Percentiles rank a stretch among this genome's conserved stretches.
Evolutionary conservation across 257 asterid genomes (phyloP).

Genomic region (Plantago major): DNA sequence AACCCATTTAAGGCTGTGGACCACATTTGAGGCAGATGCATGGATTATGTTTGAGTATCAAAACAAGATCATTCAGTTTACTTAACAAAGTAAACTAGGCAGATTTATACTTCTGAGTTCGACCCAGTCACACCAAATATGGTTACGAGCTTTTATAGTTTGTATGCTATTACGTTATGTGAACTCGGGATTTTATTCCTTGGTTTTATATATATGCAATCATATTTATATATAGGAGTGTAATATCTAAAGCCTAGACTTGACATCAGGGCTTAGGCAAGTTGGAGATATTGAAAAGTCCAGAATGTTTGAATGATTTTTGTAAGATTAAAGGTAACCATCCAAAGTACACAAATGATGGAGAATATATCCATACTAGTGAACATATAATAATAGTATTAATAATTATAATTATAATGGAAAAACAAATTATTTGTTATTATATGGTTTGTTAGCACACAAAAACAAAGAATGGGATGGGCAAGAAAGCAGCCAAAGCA

Average conservation of each 20-base stretch:
- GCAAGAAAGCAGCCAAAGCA: conserved; percentile 17
- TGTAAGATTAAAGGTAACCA: neutral
- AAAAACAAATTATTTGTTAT: neutral
- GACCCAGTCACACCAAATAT: too few relatives aligned
- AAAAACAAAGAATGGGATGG: conserved; percentile 7
- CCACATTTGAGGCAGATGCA: neutral
- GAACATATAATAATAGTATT: neutral
- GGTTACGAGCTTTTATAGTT: too few relatives aligned
- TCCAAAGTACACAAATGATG: conserved; percentile 20
- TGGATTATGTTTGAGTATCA: neutral
- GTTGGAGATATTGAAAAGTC: conserved; percentile 13
- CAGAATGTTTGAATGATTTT: neutral
- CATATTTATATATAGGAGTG: too few relatives aligned
- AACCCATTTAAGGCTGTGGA: conserved; percentile 16
- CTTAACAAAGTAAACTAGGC: too few relatives aligned
- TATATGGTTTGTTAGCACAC: neutral
- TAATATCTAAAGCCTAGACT: too few relatives aligned
- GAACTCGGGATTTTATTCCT: too few relatives aligned
- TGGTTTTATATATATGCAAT: too few relatives aligned
- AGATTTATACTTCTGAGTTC: too few relatives aligned
- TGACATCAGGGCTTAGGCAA: conserved; percentile 45
- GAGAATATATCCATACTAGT: conserved; percentile 1
- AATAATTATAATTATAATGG: too few relatives aligned
- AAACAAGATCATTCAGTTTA: too few relatives aligned
- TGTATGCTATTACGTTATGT: too few relatives aligned